Evolutionary conservation across 148 eudicot genomes (phyloP), one percentile per base, ranked within the genome.

Genomic region (Nepenthes gracilis): DNA sequence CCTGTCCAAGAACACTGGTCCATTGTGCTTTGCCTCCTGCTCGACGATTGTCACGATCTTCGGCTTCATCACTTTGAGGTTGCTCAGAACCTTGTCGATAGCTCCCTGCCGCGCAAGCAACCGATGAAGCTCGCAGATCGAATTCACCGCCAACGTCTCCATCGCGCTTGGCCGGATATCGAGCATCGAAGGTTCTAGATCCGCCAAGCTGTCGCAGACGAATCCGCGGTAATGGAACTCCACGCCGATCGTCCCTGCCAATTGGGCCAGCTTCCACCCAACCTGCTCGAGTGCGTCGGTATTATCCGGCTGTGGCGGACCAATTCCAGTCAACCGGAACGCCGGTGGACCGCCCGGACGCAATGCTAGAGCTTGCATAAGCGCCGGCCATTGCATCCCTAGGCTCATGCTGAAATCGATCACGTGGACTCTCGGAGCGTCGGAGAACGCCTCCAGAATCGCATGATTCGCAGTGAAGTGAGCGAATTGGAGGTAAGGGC

Each of bases 401-500:
- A 88, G 90, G 2, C 84, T 92, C 75, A 92, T 72, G 47, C 98
- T 79, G 47, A 92, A 92, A 79, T 92, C 98, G 54, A 92, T 73
- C 1, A 92, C 90, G 53, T 92, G 98, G 12, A 92, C 96, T 7
- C 71, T 63, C 1, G 36, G 65, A 0, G 77, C 74, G 0, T 85
- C 90, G 0, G 72, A 68, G 13, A 92, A 88, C 0, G 98, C 90
- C 35, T 92, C 96, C 0, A 92, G 70, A 12, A 92, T 85, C 4
- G 98, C 98, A 43, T 85, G 98, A 71, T 88, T 92, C 0, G 98
- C 96, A 0, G 98, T 92, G 61, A 92, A 92, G 64, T 92, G 98
- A 0, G 98, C 98, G 63, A 92, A 92, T 70, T 92, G 85, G 2
- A 92, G 68, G 51, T 92, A 88, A 0, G 98, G 98, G 36, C 86